phyloP scores from a whole-genome alignment of 2,329 filamentous ascomycete species.

The Malbranchea zuffiana region DNA sequence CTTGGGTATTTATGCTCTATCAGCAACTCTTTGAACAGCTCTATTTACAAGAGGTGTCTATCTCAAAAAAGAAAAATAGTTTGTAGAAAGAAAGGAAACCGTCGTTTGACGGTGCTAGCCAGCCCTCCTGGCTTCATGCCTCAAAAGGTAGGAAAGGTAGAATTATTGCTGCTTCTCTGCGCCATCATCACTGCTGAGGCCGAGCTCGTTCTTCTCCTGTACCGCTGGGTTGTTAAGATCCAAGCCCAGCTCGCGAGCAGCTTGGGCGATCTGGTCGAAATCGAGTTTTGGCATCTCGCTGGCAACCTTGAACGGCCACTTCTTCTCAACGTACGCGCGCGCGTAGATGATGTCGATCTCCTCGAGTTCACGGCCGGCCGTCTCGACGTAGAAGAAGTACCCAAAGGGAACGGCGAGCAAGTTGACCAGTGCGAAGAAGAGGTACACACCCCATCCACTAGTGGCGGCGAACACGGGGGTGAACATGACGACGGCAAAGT shows the following conservation, averaged over 20 bases:
- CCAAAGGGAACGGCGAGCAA: slow-evolving; percentile 32
- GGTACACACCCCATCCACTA: slow-evolving; percentile 29
- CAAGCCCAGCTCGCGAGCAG: background rate
- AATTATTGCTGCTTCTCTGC: background rate
- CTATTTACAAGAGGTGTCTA: too few species aligned
- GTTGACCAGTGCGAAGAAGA: slow-evolving; percentile 31
- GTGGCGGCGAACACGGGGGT: slow-evolving; percentile 18
- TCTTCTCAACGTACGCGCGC: slow-evolving; percentile 4
- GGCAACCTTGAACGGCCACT: slow-evolving; percentile 5
- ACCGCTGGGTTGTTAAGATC: background rate
- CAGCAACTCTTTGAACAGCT: too few species aligned
- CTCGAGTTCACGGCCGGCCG: slow-evolving; percentile 37
- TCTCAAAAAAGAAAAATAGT: too few species aligned
- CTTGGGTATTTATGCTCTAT: too few species aligned
- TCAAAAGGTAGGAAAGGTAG: too few species aligned
- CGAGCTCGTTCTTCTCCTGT: background rate
- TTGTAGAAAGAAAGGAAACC: too few species aligned
- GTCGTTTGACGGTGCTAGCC: too few species aligned
- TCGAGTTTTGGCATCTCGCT: slow-evolving; percentile 5
- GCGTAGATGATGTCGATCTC: slow-evolving; percentile 26
- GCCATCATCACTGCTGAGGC: background rate
- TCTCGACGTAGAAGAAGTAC: slow-evolving; percentile 44
- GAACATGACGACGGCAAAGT: slow-evolving; percentile 19
- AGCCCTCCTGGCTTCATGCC: too few species aligned
- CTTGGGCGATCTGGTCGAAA: slow-evolving; percentile 4